Evolutionary conservation across 768 basidiomycete genomes (phyloP), one percentile per base, ranked within the genome.

Genomic region (Termitomyces sp.): DNA sequence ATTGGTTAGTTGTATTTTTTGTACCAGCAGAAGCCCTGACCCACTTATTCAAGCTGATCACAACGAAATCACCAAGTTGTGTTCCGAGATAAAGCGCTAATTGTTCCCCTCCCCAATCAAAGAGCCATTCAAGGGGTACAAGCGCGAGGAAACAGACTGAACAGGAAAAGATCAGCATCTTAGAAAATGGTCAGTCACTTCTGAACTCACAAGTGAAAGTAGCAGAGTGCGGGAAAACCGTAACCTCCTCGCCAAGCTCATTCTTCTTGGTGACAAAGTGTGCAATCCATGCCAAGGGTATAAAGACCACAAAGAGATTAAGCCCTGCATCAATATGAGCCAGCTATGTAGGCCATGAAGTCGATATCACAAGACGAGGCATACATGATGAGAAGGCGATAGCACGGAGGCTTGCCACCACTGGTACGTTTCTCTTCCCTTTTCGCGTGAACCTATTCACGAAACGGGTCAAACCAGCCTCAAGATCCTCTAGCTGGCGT

Each of bases 141-240:
- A 89, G 84, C 5, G 82, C 73, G 47, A 87, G 70, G 66, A 88
- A 86, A 56, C 77, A 82, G 6, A 89, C 85, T 88, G 23, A 5
- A 9, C 5, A 35, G 14, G 37, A 3, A 32, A n/a, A 14, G 5
- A 14, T 55, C 5, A 52, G 25, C 17, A 11, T 37, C 21, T 19
- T 17, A 14, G 10, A 25, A 30, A 28, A 28, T 3, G 5, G 5
- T 27, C 21, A 8, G 2, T 28, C 11, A 46, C 4, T 39, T n/a
- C 7, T 21, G 25, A 21, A 51, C 62, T 34, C 34, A 63, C 62
- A 59, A 30, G 73, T 64, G 61, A 84, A 85, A 9, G 76, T 76
- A 10, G 67, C 49, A n/a, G 59, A 62, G 57, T 68, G 61, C 21
- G 63, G 58, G 77, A 76, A 80, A 17, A 30, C 39, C n/a, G 58